Evolutionary conservation across 352 stramenopile species (phyloP).

Genomic region (Phytopythium aichiense): DNA sequence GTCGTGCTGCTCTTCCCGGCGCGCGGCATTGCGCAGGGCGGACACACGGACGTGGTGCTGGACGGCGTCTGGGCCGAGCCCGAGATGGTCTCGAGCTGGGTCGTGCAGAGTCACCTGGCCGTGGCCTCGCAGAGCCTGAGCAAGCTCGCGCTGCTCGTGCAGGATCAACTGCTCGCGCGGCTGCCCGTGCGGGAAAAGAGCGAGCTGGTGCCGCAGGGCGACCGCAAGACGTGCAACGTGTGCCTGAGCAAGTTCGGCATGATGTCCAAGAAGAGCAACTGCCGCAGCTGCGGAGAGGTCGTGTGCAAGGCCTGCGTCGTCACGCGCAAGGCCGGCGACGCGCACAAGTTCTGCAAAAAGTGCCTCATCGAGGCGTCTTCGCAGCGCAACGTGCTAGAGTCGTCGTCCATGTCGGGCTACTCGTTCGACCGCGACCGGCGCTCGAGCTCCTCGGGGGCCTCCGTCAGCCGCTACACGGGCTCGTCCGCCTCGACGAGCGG

Average conservation of each 20-base stretch:
- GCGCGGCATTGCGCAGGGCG: conserved; percentile 19
- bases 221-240: conserved; percentile 62
- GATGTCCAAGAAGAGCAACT: conserved; percentile 75
- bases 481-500: not conserved
- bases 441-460: conserved; percentile 21
- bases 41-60: conserved; percentile 52
- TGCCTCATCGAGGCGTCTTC: conserved; percentile 54
- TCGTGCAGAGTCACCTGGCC: conserved; percentile 37
- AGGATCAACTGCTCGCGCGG: conserved; percentile 38
- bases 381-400: conserved; percentile 28
- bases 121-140: conserved; percentile 30
- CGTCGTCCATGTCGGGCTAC: conserved; percentile 19
- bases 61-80: conserved; percentile 37
- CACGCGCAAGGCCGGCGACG: conserved; percentile 38
- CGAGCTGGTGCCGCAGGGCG: conserved; percentile 32
- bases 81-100: conserved; percentile 32
- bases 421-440: conserved; percentile 1
- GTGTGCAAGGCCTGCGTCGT: conserved; percentile 76
- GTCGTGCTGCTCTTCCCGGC: conserved; percentile 41
- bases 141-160: conserved; percentile 50
- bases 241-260: conserved; percentile 60
- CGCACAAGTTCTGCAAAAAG: conserved; percentile 70
- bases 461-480: conserved; percentile 15
- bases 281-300: conserved; percentile 70
- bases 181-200: conserved; percentile 45